Percentiles rank a stretch among this genome's conserved stretches.
Conservation (phyloP, 768 basidiomycete species). For the Phaeotremella skinneri region DNA sequence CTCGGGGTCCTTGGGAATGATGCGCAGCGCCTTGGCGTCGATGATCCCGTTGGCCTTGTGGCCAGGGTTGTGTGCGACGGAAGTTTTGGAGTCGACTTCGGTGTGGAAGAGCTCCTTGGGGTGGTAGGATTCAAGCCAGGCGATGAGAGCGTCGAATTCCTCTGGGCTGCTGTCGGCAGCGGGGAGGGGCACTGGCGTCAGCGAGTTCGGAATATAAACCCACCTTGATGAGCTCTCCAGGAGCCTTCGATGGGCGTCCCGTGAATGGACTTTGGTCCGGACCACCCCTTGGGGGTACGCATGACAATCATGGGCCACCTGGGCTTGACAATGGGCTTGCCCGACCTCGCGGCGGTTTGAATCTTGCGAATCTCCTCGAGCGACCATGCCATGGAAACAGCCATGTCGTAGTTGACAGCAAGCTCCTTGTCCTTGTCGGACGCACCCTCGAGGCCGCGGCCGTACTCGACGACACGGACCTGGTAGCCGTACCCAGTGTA, state of each 20-base stretch:
- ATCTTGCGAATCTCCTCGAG: slow-evolving; percentile 59
- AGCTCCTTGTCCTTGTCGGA: slow-evolving; percentile 50
- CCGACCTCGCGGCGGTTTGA: slow-evolving; percentile 72
- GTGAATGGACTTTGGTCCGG: slow-evolving; percentile 65
- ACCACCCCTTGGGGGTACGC: slow-evolving; percentile 78
- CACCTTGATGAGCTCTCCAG: slow-evolving; percentile 74
- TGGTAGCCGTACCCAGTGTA: slow-evolving; percentile 72
- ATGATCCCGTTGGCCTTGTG: slow-evolving; percentile 41
- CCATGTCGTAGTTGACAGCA: slow-evolving; percentile 69
- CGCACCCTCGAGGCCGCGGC: slow-evolving; percentile 17
- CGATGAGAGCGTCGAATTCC: slow-evolving; percentile 64
- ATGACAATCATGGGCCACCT: slow-evolving; percentile 85
- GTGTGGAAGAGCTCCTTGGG: slow-evolving; percentile 65
- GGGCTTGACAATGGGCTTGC: slow-evolving; percentile 78
- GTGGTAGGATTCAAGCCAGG: slow-evolving; percentile 72
- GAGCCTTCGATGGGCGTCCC: slow-evolving; percentile 77
- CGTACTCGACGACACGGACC: slow-evolving; percentile 70
- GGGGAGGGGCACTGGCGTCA: slow-evolving; percentile 66
- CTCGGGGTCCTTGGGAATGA: slow-evolving; percentile 45
- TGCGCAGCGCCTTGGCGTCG: slow-evolving; percentile 37
- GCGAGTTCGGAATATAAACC: slow-evolving; percentile 1
- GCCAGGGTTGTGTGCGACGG: slow-evolving; percentile 26
- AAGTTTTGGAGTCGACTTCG: slow-evolving; percentile 27
- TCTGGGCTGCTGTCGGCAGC: slow-evolving; percentile 63
- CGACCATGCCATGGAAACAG: slow-evolving; percentile 79